phyloP scores from a whole-genome alignment of 2,329 filamentous ascomycete genomes.

The Septoria linicola region DNA sequence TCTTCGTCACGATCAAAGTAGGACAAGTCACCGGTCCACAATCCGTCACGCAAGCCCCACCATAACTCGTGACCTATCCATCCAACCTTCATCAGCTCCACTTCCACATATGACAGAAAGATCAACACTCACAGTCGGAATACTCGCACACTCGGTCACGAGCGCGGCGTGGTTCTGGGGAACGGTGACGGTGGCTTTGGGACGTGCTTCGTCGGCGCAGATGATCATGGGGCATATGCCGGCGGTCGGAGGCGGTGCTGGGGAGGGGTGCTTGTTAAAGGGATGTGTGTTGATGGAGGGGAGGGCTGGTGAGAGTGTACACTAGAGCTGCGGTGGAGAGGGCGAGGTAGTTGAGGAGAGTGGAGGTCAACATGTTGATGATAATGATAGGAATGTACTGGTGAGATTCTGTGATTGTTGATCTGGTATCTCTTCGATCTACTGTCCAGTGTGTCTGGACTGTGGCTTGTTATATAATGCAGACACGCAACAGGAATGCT shows the following conservation, averaged over 20 bases:
- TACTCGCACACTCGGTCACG: background rate
- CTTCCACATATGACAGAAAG: background rate
- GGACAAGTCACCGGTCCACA: constrained; percentile 20
- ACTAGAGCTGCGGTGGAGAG: background rate
- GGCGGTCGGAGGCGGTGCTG: constrained; percentile 8
- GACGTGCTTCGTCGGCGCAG: constrained; percentile 8
- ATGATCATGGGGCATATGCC: constrained; percentile 15
- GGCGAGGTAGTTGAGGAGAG: background rate
- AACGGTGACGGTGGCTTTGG: constrained; percentile 13
- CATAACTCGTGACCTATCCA: constrained; percentile 4
- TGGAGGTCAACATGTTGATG: constrained; percentile 1
- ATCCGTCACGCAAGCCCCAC: constrained; percentile 14
- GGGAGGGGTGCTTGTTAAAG: background rate
- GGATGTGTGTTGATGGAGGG: no score
- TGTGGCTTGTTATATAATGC: background rate
- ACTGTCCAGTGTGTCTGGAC: background rate
- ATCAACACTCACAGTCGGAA: constrained; percentile 12
- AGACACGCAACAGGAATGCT: no score
- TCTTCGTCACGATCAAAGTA: constrained; percentile 16
- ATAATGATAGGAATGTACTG: no score
- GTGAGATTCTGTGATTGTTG: background rate
- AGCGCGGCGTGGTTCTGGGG: constrained; percentile 10
- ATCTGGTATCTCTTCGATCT: background rate
- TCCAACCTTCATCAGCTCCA: background rate
- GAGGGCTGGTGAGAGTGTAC: background rate